These are phyloP conservation scores for Ganoderma lingzhi DNA, from an alignment of 1,284 basidiomycete species.

Conservation along the genomic window DNA sequence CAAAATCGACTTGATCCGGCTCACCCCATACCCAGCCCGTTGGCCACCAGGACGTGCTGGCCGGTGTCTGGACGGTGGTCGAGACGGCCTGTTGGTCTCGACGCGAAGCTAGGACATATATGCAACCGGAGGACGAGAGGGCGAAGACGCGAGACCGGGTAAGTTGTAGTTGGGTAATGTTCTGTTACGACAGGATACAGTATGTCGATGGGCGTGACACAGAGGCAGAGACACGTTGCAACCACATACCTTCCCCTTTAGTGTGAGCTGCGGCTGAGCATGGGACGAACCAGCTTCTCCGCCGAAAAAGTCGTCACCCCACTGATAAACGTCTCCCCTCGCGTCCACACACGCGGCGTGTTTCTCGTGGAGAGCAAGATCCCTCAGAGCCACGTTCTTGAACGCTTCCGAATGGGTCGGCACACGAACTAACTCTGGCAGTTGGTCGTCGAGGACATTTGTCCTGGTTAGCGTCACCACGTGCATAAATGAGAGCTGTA, in stretches of 20 bases:
- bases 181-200: constrained; percentile 48
- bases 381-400: constrained; percentile 73
- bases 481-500: constrained; percentile 5
- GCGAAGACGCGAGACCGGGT: constrained; percentile 72
- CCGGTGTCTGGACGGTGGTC: constrained; percentile 46
- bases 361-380: constrained; percentile 76
- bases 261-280: constrained; percentile 54
- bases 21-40: constrained; percentile 66
- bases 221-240: not conserved
- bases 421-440: constrained; percentile 50
- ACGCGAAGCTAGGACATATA: constrained; percentile 73
- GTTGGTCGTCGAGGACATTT: constrained; percentile 46
- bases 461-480: constrained; percentile 44
- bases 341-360: constrained; percentile 89
- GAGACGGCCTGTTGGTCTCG: constrained; percentile 56
- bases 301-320: constrained; percentile 76
- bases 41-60: constrained; percentile 61
- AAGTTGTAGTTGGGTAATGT: constrained; percentile 71
- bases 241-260: constrained; percentile 76
- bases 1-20: constrained; percentile 56
- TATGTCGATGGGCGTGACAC: not conserved
- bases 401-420: constrained; percentile 65
- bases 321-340: constrained; percentile 89
- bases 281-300: constrained; percentile 38
- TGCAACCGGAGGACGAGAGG: constrained; percentile 74